Percentiles rank a stretch among this genome's conserved stretches.
phyloP scores from a whole-genome alignment of 345 rosid genomes.

The Psidium friedrichsthalianum region DNA sequence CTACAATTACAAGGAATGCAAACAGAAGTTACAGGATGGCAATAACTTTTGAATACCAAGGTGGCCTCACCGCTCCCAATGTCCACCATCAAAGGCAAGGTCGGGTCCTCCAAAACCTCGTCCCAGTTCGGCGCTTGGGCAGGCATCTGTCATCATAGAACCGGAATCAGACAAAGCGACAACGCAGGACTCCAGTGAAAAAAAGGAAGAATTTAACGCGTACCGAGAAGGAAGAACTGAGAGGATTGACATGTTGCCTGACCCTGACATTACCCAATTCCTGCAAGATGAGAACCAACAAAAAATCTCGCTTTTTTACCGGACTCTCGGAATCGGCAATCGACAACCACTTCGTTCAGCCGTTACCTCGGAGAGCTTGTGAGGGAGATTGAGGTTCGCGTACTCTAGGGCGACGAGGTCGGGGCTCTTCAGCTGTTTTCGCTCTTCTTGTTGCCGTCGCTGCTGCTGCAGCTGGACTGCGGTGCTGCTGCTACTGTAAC shows the following conservation, averaged over 20 bases:
- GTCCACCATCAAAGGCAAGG: slow-evolving; percentile 86
- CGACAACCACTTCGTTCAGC: neutral
- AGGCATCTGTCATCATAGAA: slow-evolving; percentile 29
- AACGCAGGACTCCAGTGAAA: neutral
- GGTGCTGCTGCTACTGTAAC: neutral
- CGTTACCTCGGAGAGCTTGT: slow-evolving; percentile 43
- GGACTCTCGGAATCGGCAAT: neutral
- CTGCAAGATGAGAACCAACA: slow-evolving; percentile 17
- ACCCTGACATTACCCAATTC: slow-evolving; percentile 70
- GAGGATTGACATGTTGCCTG: slow-evolving; percentile 95
- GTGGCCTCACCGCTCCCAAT: slow-evolving; percentile 69
- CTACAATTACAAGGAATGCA: neutral
- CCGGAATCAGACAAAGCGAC: neutral
- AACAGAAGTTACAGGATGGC: neutral
- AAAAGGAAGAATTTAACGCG: neutral
- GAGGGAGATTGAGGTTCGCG: slow-evolving; percentile 62
- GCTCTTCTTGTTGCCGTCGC: neutral
- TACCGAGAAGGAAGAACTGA: slow-evolving; percentile 71
- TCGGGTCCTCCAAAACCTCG: slow-evolving; percentile 62
- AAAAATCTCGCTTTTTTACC: neutral
- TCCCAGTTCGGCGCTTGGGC: slow-evolving; percentile 65
- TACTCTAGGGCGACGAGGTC: slow-evolving; percentile 69
- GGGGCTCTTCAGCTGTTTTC: slow-evolving; percentile 33
- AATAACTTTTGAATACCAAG: neutral
- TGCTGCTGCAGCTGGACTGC: neutral